Conservation (phyloP, 1,284 basidiomycete genomes). For the Heterobasidion irregulare region DNA sequence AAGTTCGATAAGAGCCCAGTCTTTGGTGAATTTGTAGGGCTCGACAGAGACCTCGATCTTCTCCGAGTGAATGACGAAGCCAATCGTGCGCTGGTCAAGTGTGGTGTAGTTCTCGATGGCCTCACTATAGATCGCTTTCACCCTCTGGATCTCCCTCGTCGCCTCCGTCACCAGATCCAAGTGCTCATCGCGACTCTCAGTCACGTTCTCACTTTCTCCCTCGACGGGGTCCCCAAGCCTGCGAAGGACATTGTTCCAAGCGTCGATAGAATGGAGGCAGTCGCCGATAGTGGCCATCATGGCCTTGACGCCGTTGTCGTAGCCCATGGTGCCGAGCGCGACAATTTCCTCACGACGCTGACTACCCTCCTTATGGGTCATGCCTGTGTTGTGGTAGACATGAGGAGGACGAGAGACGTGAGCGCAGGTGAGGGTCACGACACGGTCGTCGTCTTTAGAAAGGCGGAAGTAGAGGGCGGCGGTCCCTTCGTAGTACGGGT, state of each 20-base stretch:
- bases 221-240: conserved; percentile 16
- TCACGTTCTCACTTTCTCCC: conserved; percentile 15
- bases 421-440: conserved; percentile 19
- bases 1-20: conserved; percentile 25
- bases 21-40: conserved; percentile 16
- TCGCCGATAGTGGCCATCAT: conserved; percentile 23
- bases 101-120: conserved; percentile 17
- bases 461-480: conserved; percentile 19
- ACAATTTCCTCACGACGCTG: conserved; percentile 25
- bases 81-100: conserved; percentile 21
- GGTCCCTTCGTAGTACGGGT: conserved; percentile 22
- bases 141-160: conserved; percentile 13
- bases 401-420: conserved; percentile 17
- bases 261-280: conserved; percentile 15
- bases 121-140: conserved; percentile 17
- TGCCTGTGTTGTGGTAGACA: conserved; percentile 17
- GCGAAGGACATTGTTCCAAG: conserved; percentile 14
- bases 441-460: conserved; percentile 14
- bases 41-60: conserved; percentile 17
- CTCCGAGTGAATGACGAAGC: conserved; percentile 24
- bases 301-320: conserved; percentile 17
- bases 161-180: conserved; percentile 16
- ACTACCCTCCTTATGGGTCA: conserved; percentile 10
- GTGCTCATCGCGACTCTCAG: conserved; percentile 19
- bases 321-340: conserved; percentile 22